A percentile compares a stretch with the other conserved stretches of the same genome.
phyloP scores from a whole-genome alignment of 768 basidiomycete genomes.

The Pisolithus orientalis region DNA sequence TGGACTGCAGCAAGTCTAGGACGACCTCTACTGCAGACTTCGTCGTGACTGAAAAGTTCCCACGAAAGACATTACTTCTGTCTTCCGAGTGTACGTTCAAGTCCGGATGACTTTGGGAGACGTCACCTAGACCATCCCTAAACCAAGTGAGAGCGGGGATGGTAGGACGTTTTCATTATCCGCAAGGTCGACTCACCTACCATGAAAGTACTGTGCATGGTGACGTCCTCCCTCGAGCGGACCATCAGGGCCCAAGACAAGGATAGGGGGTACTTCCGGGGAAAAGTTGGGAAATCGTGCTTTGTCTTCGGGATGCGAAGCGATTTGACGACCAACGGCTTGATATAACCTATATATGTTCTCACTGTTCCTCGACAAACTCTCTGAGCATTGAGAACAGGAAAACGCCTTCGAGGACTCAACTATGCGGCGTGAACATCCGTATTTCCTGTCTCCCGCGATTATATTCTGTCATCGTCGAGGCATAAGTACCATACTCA shows the following conservation, averaged over 20 bases:
- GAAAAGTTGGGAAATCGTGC: constrained; percentile 59
- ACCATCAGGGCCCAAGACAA: constrained; percentile 55
- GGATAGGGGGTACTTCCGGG: constrained; percentile 45
- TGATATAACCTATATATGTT: constrained; percentile 78
- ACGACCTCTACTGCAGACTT: constrained; percentile 48
- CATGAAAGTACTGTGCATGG: constrained; percentile 82
- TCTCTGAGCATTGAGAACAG: constrained; percentile 2
- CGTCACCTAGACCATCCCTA: constrained; percentile 67
- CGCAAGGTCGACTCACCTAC: constrained; percentile 40
- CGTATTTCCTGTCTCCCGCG: constrained; percentile 54
- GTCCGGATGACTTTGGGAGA: constrained; percentile 60
- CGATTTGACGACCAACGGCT: constrained; percentile 53
- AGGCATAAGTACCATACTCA: constrained; percentile 22
- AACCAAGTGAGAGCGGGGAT: neutral
- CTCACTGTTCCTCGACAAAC: constrained; percentile 32
- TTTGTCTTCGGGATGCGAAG: constrained; percentile 45
- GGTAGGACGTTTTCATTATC: neutral
- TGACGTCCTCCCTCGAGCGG: constrained; percentile 70
- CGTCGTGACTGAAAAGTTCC: constrained; percentile 42
- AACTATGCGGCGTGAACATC: constrained; percentile 58
- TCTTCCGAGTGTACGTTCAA: constrained; percentile 30
- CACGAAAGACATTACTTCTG: constrained; percentile 21
- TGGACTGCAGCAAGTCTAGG: constrained; percentile 46
- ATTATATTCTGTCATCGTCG: neutral
- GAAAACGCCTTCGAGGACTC: constrained; percentile 19